Evolutionary conservation across 1,284 basidiomycete species (phyloP), one percentile per base, ranked within the genome.

Genomic region (Agroathelia rolfsii): DNA sequence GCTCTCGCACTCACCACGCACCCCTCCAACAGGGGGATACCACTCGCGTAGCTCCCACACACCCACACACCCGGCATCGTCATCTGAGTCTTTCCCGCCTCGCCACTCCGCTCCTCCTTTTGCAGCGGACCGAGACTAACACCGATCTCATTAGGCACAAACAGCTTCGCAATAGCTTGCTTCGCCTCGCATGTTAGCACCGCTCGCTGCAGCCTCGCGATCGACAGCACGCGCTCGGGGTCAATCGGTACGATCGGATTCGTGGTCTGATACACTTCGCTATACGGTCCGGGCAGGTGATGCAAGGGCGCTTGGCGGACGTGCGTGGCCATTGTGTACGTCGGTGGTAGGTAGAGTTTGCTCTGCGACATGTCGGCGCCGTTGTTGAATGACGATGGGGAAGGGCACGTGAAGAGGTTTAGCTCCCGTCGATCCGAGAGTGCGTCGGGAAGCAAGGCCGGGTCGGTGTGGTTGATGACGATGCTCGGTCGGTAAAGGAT

Each of bases 401-500:
- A 28, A 6, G 49, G 36, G 28, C 38, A 14, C n/a, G 47, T 51
- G 31, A 78, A 63, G 21, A 85, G 61, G 47, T 85, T 85, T 37
- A 84, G 64, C 37, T 80, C 76, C 13, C 77, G 62, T 32, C 63
- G 44, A 49, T 85, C 79, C 4, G 42, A 41, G 4, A 34, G 14
- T 36, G 58, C 40, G 18, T 56, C 45, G 2, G 81, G 80, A 6
- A 83, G 53, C 14, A 84, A 53, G 0, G 61, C 53, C 2, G 50
- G 43, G 47, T 83, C 80, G 13, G 71, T 72, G 48, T 85, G 81
- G 40, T 80, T 83, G 35, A 82, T 61, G 30, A 83, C 78, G 24
- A 80, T 62, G 5, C 66, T 70, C 19, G 59, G 50, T 21, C 60
- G 49, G 40, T 76, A 74, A n/a, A n/a, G n/a, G n/a, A n/a, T n/a